Evolutionary conservation across 2,329 filamentous ascomycete species (phyloP), one percentile per base, ranked within the genome.

Genomic region (Herpotrichia juniperi): DNA sequence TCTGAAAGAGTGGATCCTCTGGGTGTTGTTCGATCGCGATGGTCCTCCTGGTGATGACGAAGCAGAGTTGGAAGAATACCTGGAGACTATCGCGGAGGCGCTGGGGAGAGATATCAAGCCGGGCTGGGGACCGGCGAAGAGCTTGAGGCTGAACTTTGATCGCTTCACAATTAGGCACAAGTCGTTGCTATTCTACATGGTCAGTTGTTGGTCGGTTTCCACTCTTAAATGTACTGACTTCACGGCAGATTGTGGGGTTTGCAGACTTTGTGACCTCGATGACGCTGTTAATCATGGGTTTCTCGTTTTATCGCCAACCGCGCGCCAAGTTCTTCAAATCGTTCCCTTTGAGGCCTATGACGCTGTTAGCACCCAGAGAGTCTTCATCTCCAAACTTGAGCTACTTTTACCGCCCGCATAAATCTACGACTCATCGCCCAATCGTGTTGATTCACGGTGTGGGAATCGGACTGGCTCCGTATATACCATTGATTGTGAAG

Each of bases 381-480:
- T 86, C 84, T 1, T 75, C 78, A 8, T 77, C 78, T 9, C 60
- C 71, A 4, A 69, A 72, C 7, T 57, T 87, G 10, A 79, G 80
- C 50, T 89, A 89, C 74, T 57, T 54, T 30, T 52, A 26, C 49
- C 79, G 81, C 2, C 82, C 82, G 7, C 86, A 88, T 62, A 81
- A 76, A 1, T 84, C 82, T 1, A 77, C 77, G 40, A 79, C 73
- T 2, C 74, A 76, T 39, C 69, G 80, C 0, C 87, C 87, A 0
- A 71, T 89, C 9, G 67, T 89, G 4, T 88, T 88, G 68, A 75
- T 88, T 43, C 87, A 89, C 58, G 87, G 87, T 8, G 86, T 89
- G 39, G 86, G 87, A 19, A 76, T 89, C 53, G 87, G 87, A 0
- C 78, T 89, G 1, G 81, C 81, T 64, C 79, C 84, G 1, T 87